phyloP scores from a whole-genome alignment of 164 flowering plant species.

The Aristolochia fimbriata region DNA sequence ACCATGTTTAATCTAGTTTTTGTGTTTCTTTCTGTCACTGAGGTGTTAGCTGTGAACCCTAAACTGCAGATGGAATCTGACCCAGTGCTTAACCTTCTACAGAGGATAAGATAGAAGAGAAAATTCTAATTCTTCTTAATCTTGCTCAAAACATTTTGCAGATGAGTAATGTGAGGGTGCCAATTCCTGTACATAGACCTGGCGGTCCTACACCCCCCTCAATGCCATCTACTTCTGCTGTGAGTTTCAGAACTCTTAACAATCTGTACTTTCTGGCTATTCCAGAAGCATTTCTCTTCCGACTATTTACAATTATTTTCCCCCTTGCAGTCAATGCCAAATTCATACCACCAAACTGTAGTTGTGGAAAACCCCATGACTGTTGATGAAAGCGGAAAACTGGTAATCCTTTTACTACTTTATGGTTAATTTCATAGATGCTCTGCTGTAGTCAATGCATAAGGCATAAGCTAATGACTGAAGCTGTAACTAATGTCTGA shows the following conservation, averaged over 20 bases:
- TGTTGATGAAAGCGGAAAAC: slow-evolving; percentile 79
- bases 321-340: slow-evolving; percentile 22
- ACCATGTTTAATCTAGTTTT: neutral
- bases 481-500: too few relatives aligned
- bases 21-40: slow-evolving; percentile 1
- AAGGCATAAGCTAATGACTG: neutral
- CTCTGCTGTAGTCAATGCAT: neutral
- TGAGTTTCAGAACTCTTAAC: slow-evolving; percentile 18
- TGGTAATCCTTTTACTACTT: slow-evolving; percentile 34
- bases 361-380: slow-evolving; percentile 98
- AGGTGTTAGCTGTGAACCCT: neutral
- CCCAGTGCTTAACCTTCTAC: too few relatives aligned
- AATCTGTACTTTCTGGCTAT: neutral
- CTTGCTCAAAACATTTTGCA: slow-evolving; percentile 15
- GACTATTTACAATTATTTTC: too few relatives aligned
- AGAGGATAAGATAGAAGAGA: neutral
- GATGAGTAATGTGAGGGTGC: slow-evolving; percentile 48
- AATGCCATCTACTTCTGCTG: slow-evolving; percentile 53
- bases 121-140: neutral
- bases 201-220: slow-evolving; percentile 34
- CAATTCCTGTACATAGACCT: slow-evolving; percentile 49
- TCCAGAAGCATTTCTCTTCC: too few relatives aligned
- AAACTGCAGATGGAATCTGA: too few relatives aligned
- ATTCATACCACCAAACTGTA: slow-evolving; percentile 63
- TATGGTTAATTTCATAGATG: neutral